Percentiles rank a stretch among this genome's conserved stretches.
phyloP scores from a whole-genome alignment of 192 early-diverging fungal species.

The Coemansia sp. region DNA sequence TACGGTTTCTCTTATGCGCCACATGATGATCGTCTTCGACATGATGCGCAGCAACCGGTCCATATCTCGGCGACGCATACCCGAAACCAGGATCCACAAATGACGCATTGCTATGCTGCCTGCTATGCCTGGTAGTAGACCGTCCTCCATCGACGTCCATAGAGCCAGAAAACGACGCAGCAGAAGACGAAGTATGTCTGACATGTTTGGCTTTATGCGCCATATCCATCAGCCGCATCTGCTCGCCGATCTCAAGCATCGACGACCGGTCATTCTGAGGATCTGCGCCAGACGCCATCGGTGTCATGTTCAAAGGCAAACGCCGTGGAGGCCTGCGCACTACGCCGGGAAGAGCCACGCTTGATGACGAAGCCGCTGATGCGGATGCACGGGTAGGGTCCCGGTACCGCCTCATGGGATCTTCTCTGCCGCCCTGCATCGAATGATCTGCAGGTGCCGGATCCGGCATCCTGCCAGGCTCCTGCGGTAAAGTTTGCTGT shows the following conservation, averaged over 20 bases:
- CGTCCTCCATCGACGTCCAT: too few species aligned
- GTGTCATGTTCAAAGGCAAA: constrained; percentile 5
- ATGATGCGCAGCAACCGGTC: neutral
- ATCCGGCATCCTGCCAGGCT: neutral
- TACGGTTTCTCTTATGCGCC: constrained; percentile 46
- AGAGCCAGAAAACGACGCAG: too few species aligned
- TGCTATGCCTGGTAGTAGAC: neutral
- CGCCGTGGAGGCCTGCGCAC: constrained; percentile 5
- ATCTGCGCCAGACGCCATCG: neutral
- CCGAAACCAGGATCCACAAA: neutral
- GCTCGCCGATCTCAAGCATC: constrained; percentile 42
- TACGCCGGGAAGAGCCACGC: neutral
- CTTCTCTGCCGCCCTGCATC: neutral
- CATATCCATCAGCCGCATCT: constrained; percentile 45
- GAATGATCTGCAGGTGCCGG: neutral
- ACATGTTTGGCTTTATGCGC: neutral
- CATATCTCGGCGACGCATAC: neutral
- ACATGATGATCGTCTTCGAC: constrained; percentile 3
- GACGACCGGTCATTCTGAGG: constrained; percentile 1
- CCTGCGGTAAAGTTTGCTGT: neutral
- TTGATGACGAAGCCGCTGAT: neutral
- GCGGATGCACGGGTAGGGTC: neutral
- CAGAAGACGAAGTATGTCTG: too few species aligned
- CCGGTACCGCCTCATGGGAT: constrained; percentile 8
- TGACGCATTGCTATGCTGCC: neutral